Evolutionary conservation across 495 filamentous ascomycete genomes (phyloP).

Genomic region (Diplogelasinospora grovesii): DNA sequence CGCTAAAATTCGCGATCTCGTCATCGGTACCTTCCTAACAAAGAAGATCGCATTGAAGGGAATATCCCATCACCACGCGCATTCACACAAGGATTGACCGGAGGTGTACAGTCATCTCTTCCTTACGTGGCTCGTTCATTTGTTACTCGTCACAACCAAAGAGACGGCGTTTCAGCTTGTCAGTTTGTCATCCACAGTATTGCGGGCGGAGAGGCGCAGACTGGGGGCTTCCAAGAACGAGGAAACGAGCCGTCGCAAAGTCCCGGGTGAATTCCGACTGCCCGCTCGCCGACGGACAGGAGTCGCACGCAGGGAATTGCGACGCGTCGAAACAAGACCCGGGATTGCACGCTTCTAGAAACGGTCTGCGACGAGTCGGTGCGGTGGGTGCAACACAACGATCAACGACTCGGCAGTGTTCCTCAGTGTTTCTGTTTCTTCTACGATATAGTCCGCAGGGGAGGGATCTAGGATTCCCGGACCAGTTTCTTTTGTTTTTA

Average conservation of each 20-base stretch:
- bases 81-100: no score
- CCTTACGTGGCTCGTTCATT: no score
- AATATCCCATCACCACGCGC: no score
- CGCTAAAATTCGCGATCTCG: no score
- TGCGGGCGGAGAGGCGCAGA: no score
- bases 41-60: no score
- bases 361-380: slow-evolving; percentile 6
- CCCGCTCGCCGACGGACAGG: background rate
- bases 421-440: slow-evolving; percentile 1
- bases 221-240: background rate
- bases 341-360: slow-evolving; percentile 9
- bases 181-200: background rate
- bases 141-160: no score
- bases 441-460: slow-evolving; percentile 1
- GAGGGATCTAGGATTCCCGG: background rate
- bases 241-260: slow-evolving; percentile 1
- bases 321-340: slow-evolving; percentile 10
- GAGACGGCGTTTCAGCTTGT: slow-evolving; percentile 1
- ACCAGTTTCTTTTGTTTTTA: background rate
- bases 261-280: no score
- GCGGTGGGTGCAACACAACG: background rate
- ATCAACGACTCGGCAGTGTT: no score
- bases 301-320: background rate
- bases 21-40: no score
- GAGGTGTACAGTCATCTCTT: no score